These are phyloP conservation scores for Eutrema heterophyllum DNA, from an alignment of 345 rosid species.

Conservation along the genomic window DNA sequence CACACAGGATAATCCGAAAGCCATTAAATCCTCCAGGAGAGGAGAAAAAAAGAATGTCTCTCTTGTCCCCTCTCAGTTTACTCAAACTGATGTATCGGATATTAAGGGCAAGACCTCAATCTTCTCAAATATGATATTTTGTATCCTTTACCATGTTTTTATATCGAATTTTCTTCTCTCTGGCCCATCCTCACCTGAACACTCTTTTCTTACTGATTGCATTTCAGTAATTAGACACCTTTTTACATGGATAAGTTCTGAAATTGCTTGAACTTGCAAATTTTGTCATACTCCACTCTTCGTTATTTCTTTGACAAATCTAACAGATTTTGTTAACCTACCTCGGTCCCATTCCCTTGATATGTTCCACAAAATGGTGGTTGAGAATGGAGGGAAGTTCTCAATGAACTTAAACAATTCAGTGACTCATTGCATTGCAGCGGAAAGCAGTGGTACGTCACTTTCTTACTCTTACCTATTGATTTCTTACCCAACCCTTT, in stretches of 20 bases:
- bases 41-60: constrained; percentile 54
- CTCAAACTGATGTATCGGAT: constrained; percentile 75
- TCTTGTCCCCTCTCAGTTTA: constrained; percentile 76
- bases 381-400: constrained; percentile 85
- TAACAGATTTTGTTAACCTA: constrained; percentile 72
- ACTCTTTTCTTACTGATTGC: background rate
- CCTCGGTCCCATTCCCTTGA: constrained; percentile 59
- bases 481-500: background rate
- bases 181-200: background rate
- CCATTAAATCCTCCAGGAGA: constrained; percentile 39
- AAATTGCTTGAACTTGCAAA: background rate
- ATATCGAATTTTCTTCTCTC: background rate
- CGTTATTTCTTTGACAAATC: constrained; percentile 41
- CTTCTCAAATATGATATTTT: constrained; percentile 75
- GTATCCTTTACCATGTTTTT: constrained; percentile 60
- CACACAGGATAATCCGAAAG: constrained; percentile 37
- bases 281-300: background rate
- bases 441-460: constrained; percentile 78
- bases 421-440: constrained; percentile 90
- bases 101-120: constrained; percentile 71
- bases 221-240: background rate
- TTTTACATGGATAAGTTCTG: constrained; percentile 5
- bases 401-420: constrained; percentile 89
- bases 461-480: constrained; percentile 30
- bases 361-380: constrained; percentile 80